phyloP scores from a whole-genome alignment of 176 grass and related monocot species.

The Paspalum vaginatum region DNA sequence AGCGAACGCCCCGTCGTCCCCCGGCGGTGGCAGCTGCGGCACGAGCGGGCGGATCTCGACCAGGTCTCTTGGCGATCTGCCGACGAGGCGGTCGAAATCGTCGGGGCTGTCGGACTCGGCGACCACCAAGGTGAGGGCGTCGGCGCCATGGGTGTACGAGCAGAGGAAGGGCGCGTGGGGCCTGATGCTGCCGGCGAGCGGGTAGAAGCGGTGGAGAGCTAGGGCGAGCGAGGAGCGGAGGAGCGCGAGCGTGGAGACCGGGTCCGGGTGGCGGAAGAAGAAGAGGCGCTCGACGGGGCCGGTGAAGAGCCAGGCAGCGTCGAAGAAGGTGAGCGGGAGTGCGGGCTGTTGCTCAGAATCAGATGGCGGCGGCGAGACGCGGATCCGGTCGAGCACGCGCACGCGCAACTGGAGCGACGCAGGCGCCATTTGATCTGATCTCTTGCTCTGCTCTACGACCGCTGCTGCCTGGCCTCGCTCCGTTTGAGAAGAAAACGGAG shows the following conservation, averaged over 20 bases:
- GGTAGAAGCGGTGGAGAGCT: slow-evolving; percentile 53
- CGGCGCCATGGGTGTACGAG: slow-evolving; percentile 21
- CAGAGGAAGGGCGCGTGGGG: slow-evolving; percentile 18
- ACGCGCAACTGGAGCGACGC: background rate
- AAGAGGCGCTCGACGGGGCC: slow-evolving; percentile 69
- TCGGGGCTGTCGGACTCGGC: slow-evolving; percentile 20
- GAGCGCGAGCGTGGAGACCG: slow-evolving; percentile 37
- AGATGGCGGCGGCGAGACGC: slow-evolving; percentile 22
- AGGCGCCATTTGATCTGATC: slow-evolving; percentile 4
- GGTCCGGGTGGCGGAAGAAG: slow-evolving; percentile 49
- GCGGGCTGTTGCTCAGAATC: background rate
- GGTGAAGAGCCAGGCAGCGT: slow-evolving; percentile 48
- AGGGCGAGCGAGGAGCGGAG: slow-evolving; percentile 55
- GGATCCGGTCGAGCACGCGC: slow-evolving; percentile 34
- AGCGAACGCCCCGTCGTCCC: background rate
- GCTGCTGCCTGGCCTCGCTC: background rate
- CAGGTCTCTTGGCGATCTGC: slow-evolving; percentile 19
- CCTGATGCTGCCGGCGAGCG: slow-evolving; percentile 45
- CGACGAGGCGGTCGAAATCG: slow-evolving; percentile 36
- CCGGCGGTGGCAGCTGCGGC: slow-evolving; percentile 7
- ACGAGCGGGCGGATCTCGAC: slow-evolving; percentile 21
- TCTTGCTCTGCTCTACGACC: background rate
- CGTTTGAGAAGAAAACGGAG: background rate
- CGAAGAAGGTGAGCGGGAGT: slow-evolving; percentile 60
- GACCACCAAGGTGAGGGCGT: slow-evolving; percentile 40